Conservation (phyloP, 306 rosid genomes). For the Abrus pulchellus region DNA sequence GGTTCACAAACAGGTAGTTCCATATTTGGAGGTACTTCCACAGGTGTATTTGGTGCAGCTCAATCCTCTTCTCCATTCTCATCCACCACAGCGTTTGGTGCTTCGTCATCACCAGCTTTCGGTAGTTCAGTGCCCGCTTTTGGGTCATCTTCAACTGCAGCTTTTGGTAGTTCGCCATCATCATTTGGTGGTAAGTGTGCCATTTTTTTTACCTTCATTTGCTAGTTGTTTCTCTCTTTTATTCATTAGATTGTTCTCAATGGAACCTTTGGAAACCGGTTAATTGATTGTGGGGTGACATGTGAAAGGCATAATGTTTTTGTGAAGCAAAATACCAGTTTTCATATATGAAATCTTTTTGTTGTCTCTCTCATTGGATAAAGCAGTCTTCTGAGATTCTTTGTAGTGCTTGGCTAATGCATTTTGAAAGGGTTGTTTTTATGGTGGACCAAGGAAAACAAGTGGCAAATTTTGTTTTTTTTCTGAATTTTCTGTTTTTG, state of each 20-base stretch:
- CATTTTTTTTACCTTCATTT: constrained; percentile 12
- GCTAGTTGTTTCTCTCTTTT: constrained; percentile 9
- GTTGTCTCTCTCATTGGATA: constrained; percentile 1
- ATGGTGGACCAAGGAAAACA: not conserved
- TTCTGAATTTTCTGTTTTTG: not conserved
- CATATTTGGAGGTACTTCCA: constrained; percentile 87
- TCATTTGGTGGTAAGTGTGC: constrained; percentile 69
- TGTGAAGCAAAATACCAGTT: constrained; percentile 10
- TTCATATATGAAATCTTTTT: not conserved
- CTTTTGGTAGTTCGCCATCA: constrained; percentile 71
- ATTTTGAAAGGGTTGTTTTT: constrained; percentile 6
- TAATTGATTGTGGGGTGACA: not conserved
- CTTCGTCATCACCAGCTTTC: constrained; percentile 81
- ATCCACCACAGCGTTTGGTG: constrained; percentile 67
- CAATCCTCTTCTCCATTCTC: constrained; percentile 83
- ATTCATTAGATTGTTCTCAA: constrained; percentile 12
- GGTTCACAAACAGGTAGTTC: constrained; percentile 76
- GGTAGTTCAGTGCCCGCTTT: constrained; percentile 75
- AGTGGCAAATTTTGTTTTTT: constrained; percentile 19
- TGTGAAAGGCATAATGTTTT: constrained; percentile 14
- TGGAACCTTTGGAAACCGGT: constrained; percentile 30
- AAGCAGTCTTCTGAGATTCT: not conserved
- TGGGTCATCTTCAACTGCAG: constrained; percentile 79
- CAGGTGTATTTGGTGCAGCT: constrained; percentile 90
- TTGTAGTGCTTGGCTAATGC: constrained; percentile 22